Conservation (phyloP, 345 rosid species). For the Euphorbia peplus region DNA sequence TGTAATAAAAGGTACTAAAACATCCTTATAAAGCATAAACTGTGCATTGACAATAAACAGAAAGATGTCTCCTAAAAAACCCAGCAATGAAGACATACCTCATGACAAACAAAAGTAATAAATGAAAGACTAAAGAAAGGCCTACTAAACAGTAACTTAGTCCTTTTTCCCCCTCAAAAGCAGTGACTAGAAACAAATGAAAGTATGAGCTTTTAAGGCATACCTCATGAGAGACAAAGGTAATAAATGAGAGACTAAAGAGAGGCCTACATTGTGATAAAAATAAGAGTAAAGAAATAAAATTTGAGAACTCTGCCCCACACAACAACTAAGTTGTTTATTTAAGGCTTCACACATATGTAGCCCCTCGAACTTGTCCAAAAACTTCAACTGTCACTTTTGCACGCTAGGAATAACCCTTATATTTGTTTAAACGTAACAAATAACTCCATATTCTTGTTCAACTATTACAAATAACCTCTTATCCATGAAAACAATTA, state of each 20-base stretch:
- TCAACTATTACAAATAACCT: too few relatives aligned
- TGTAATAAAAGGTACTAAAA: conserved; percentile 30
- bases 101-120: conserved; percentile 31
- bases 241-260: conserved; percentile 32
- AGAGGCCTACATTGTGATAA: conserved; percentile 19
- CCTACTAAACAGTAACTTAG: conserved; percentile 30
- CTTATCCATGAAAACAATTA: too few relatives aligned
- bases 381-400: too few relatives aligned
- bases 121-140: conserved; percentile 26
- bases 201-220: conserved; percentile 26
- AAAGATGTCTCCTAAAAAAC: conserved; percentile 22
- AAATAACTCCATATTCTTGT: too few relatives aligned
- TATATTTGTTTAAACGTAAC: too few relatives aligned
- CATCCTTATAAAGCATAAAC: conserved; percentile 41
- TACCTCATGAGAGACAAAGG: conserved; percentile 23
- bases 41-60: conserved; percentile 16
- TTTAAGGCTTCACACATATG: too few relatives aligned
- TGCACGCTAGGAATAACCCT: too few relatives aligned
- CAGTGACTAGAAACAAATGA: conserved; percentile 29
- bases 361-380: too few relatives aligned
- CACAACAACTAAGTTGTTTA: too few relatives aligned
- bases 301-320: conserved; percentile 28
- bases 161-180: conserved; percentile 26
- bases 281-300: conserved; percentile 26
- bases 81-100: conserved; percentile 28